Conservation (phyloP, 2,329 filamentous ascomycete species). For the Cytospora mali region DNA sequence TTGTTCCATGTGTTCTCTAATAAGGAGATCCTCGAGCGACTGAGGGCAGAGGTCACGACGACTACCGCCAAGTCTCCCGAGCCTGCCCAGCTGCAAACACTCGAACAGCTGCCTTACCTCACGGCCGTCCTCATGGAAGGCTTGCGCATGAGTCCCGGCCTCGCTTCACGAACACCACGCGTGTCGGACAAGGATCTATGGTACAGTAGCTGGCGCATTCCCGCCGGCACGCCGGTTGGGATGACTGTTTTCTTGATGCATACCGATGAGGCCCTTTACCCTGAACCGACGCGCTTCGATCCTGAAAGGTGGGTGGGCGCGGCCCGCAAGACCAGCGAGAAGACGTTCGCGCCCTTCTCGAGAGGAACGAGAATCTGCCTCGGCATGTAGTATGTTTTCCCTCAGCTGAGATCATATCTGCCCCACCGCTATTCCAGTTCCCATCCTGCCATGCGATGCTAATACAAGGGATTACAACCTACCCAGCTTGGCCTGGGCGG, state of each 20-base stretch:
- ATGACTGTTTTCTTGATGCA: conserved; percentile 35
- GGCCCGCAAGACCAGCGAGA: conserved; percentile 23
- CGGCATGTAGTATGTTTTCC: conserved; percentile 29
- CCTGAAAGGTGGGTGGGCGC: conserved; percentile 18
- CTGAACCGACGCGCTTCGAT: conserved; percentile 24
- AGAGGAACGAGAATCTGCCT: conserved; percentile 32
- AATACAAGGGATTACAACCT: not conserved
- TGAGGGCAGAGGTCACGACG: conserved; percentile 39
- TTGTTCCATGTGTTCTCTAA: conserved; percentile 42
- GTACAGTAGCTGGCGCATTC: conserved; percentile 31
- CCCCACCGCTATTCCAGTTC: not conserved
- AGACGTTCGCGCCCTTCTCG: conserved; percentile 26
- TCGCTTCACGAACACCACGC: conserved; percentile 46
- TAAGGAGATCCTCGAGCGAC: conserved; percentile 33
- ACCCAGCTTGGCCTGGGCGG: conserved; percentile 30
- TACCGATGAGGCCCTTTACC: conserved; percentile 32
- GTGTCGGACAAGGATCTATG: conserved; percentile 8
- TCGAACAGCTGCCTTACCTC: conserved; percentile 41
- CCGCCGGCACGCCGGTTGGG: conserved; percentile 34
- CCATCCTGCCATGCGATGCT: not conserved
- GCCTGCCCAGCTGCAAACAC: not conserved
- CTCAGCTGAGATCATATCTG: not conserved
- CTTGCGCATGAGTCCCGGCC: conserved; percentile 46
- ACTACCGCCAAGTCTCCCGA: not conserved
- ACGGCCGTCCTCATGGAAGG: conserved; percentile 49